Percentiles rank a stretch among this genome's conserved stretches.
phyloP scores from a whole-genome alignment of 441 rosid species.

The Pelargonium australe region DNA sequence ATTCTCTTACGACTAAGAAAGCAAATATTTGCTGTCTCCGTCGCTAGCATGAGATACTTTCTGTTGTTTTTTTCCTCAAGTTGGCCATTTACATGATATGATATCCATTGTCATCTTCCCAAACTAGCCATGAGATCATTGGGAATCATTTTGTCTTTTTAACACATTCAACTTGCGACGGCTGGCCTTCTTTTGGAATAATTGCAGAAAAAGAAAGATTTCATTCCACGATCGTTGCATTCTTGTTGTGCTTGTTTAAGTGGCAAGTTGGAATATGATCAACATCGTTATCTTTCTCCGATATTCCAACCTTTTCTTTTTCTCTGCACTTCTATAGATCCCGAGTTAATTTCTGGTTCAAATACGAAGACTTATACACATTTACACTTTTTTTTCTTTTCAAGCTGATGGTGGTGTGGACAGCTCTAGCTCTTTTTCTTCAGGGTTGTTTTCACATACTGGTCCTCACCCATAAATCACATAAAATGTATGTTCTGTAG shows the following conservation, averaged over 20 bases:
- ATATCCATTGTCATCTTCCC: conserved; percentile 5
- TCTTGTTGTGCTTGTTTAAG: not conserved
- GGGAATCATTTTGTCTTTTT: conserved; percentile 1
- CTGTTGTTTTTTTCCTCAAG: not conserved
- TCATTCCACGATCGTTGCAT: not conserved
- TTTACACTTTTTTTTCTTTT: not conserved
- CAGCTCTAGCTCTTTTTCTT: not conserved
- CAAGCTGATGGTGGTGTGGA: not conserved
- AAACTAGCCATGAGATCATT: conserved; percentile 3
- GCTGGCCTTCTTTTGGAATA: not conserved
- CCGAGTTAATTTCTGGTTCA: too few relatives aligned
- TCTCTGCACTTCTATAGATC: too few relatives aligned
- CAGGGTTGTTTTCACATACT: not conserved
- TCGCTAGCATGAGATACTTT: not conserved
- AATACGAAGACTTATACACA: not conserved
- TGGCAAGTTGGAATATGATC: too few relatives aligned
- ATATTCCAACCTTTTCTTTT: too few relatives aligned
- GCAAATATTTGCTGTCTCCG: not conserved
- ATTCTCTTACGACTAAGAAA: not conserved
- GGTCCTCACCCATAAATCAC: not conserved
- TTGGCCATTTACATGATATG: not conserved
- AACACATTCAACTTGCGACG: not conserved
- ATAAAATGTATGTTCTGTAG: not conserved
- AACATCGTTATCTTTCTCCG: too few relatives aligned
- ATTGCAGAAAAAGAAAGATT: not conserved